These are phyloP conservation scores for Retiboletus flavoniger DNA, from an alignment of 1,284 basidiomycete species.

Conservation along the genomic window DNA sequence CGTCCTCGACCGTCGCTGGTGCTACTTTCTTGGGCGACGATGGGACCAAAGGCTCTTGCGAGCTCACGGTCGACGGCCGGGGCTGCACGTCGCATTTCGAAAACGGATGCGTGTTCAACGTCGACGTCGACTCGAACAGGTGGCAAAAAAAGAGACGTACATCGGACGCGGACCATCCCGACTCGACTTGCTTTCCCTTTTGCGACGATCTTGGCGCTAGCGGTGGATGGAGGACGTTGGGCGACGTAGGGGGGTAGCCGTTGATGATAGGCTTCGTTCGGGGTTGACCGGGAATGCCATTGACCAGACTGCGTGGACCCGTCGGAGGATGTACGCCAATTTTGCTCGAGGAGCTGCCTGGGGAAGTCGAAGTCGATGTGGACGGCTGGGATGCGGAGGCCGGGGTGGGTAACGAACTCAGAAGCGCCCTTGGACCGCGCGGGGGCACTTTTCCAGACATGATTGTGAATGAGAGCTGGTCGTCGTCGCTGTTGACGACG, in stretches of 20 bases:
- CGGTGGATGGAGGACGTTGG: slow-evolving; percentile 13
- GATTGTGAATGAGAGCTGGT: slow-evolving; percentile 1
- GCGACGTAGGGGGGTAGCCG: slow-evolving; percentile 27
- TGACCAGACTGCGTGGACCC: slow-evolving; percentile 35
- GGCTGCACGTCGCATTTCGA: slow-evolving; percentile 14
- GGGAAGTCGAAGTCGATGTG: slow-evolving; percentile 30
- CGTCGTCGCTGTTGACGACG: slow-evolving; percentile 28
- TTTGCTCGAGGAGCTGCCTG: slow-evolving; percentile 26
- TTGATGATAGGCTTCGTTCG: slow-evolving; percentile 28
- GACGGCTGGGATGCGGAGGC: slow-evolving; percentile 33
- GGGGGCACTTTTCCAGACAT: slow-evolving; percentile 79
- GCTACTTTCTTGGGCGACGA: slow-evolving; percentile 14
- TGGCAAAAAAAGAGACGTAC: slow-evolving; percentile 13
- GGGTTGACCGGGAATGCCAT: slow-evolving; percentile 25
- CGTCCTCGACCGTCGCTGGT: slow-evolving; percentile 25
- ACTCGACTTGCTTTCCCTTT: slow-evolving; percentile 26
- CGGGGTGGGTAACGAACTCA: slow-evolving; percentile 42
- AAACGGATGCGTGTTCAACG: slow-evolving; percentile 2
- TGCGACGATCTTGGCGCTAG: slow-evolving; percentile 24
- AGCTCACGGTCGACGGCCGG: slow-evolving; percentile 5
- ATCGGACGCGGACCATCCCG: slow-evolving; percentile 22
- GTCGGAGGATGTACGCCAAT: slow-evolving; percentile 33
- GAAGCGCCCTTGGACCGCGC: slow-evolving; percentile 64
- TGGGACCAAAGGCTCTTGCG: slow-evolving; percentile 13
- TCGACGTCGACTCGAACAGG: neutral